Conservation (phyloP, 2,329 filamentous ascomycete genomes). For the Fusarium scirpi region DNA sequence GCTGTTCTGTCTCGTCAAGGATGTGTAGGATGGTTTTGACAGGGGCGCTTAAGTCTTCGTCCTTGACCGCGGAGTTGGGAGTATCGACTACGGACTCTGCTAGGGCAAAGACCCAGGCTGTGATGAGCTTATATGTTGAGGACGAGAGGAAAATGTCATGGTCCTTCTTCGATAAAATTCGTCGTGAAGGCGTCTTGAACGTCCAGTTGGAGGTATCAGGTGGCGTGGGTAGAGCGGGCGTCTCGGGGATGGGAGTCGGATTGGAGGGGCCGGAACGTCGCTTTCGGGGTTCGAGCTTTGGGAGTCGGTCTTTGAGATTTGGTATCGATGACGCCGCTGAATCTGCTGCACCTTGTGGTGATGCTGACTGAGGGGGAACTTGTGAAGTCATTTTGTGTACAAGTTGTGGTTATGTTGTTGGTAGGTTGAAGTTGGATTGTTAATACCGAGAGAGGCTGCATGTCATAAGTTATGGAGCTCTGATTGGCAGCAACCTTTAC, state of each 20-base stretch:
- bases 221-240: slow-evolving; percentile 77
- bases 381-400: slow-evolving; percentile 45
- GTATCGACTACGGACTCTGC: slow-evolving; percentile 82
- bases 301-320: slow-evolving; percentile 66
- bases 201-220: slow-evolving; percentile 69
- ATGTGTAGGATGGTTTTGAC: slow-evolving; percentile 75
- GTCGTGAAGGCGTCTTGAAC: slow-evolving; percentile 76
- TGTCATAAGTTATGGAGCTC: slow-evolving; percentile 27
- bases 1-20: slow-evolving; percentile 74
- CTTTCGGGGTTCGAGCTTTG: slow-evolving; percentile 75
- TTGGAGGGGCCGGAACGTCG: slow-evolving; percentile 65
- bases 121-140: slow-evolving; percentile 78
- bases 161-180: slow-evolving; percentile 85
- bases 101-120: slow-evolving; percentile 87
- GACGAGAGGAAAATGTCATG: slow-evolving; percentile 86
- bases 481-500: slow-evolving; percentile 27
- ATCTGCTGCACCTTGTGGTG: slow-evolving; percentile 26
- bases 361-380: slow-evolving; percentile 20
- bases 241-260: slow-evolving; percentile 75
- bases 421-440: slow-evolving; percentile 15
- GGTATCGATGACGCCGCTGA: slow-evolving; percentile 45
- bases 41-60: slow-evolving; percentile 68
- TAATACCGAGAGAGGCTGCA: slow-evolving; percentile 11
- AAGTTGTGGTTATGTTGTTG: slow-evolving; percentile 18
- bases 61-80: slow-evolving; percentile 70